A percentile compares a stretch with the other conserved stretches of the same genome.
These are phyloP conservation scores for Ormosia semicastrata DNA, from an alignment of 306 rosid species.

Conservation along the genomic window DNA sequence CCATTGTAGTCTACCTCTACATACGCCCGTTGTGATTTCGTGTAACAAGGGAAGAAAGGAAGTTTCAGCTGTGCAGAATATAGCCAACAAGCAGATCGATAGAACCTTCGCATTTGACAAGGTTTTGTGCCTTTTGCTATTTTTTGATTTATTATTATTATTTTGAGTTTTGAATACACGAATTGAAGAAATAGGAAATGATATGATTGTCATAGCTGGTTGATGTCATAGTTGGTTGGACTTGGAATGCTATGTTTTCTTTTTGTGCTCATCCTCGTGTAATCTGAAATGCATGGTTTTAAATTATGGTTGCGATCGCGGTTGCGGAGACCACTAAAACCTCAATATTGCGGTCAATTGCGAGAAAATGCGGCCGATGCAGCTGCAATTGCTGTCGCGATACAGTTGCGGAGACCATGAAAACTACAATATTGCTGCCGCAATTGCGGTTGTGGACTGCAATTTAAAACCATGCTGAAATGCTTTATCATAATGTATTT, in stretches of 20 bases:
- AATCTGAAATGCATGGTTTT: too few relatives aligned
- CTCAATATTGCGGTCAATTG: too few relatives aligned
- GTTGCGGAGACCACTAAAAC: too few relatives aligned
- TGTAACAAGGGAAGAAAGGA: conserved; percentile 79
- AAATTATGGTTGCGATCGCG: too few relatives aligned
- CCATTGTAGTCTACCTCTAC: conserved; percentile 85
- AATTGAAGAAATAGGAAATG: too few relatives aligned
- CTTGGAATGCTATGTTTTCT: conserved; percentile 26
- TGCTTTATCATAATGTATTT: conserved; percentile 28
- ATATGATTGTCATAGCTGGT: too few relatives aligned
- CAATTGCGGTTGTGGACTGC: too few relatives aligned
- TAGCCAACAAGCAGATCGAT: conserved; percentile 99
- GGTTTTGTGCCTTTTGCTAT: conserved; percentile 38
- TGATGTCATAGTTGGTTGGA: conserved; percentile 24
- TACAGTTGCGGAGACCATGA: too few relatives aligned
- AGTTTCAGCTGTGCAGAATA: conserved; percentile 81
- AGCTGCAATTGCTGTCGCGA: too few relatives aligned
- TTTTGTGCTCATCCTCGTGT: conserved; percentile 18
- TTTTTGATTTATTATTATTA: background rate
- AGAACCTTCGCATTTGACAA: conserved; percentile 91
- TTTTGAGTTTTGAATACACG: background rate
- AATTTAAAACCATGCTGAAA: too few relatives aligned
- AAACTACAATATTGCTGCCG: too few relatives aligned
- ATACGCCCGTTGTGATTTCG: conserved; percentile 92
- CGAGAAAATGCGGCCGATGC: too few relatives aligned